These are phyloP conservation scores for Globisporangium heterothallicum DNA, from an alignment of 352 stramenopile genomes.

Conservation along the genomic window DNA sequence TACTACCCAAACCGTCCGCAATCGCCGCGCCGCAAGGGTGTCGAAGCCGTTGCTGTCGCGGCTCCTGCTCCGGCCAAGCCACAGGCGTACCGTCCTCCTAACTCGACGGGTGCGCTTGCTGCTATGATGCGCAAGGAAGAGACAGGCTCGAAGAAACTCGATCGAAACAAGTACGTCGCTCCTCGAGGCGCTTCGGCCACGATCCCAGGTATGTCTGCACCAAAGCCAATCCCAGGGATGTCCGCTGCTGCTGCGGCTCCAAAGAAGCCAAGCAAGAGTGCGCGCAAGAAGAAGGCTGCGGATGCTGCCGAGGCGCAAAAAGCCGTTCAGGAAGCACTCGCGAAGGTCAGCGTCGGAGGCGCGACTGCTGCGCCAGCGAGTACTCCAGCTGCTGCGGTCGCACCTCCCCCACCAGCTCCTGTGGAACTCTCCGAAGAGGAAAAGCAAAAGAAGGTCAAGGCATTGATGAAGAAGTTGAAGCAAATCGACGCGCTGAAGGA, in stretches of 20 bases:
- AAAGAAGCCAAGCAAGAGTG: constrained; percentile 79
- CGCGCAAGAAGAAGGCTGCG: constrained; percentile 81
- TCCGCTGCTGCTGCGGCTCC: constrained; percentile 23
- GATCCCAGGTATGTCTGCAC: constrained; percentile 40
- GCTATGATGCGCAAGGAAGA: constrained; percentile 92
- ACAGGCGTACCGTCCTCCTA: constrained; percentile 83
- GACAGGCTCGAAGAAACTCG: constrained; percentile 70
- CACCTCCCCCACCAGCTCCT: constrained; percentile 8
- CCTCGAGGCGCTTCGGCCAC: constrained; percentile 24
- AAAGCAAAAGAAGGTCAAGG: constrained; percentile 85
- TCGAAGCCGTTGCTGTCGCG: constrained; percentile 31
- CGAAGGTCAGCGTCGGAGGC: constrained; percentile 25
- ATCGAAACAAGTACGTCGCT: constrained; percentile 80
- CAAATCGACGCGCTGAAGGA: constrained; percentile 83
- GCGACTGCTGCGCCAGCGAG: constrained; percentile 7
- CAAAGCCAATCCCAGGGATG: constrained; percentile 65
- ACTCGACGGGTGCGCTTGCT: constrained; percentile 87
- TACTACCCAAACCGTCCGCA: constrained; percentile 88
- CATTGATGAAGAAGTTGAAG: constrained; percentile 83
- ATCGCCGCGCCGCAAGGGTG: constrained; percentile 72
- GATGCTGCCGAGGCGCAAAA: constrained; percentile 63
- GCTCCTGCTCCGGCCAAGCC: constrained; percentile 49
- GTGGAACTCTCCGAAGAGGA: constrained; percentile 58
- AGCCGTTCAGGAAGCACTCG: constrained; percentile 54
- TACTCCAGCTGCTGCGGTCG: background rate